Evolutionary conservation across 169 alveolate species (phyloP), one percentile per base, ranked within the genome.

Genomic region (Ichthyophthirius multifiliis): DNA sequence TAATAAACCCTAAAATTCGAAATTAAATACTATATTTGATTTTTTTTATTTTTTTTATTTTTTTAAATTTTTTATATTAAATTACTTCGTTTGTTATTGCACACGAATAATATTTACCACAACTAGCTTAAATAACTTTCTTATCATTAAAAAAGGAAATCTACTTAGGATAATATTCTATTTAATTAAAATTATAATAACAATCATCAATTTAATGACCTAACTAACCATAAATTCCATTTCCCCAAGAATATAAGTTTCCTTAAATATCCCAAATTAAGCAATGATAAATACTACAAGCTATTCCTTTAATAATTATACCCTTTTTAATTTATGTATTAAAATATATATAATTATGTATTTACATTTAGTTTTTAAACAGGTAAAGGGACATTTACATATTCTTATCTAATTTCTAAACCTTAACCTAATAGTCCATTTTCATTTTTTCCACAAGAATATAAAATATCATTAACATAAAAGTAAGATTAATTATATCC

Each of bases 201-300:
- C n/a, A n/a, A n/a, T n/a, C n/a, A n/a, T 77, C 76, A 44, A 47
- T 48, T 12, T 75, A 75, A 39, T 44, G 75, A 15, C 86, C 90
- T 20, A 84, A 37, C 35, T 76, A 65, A 15, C 86, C 84, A 20
- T 27, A 30, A 5, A 16, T n/a, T 15, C 90, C 90, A 20, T 43
- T 65, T 2, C 90, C 90, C 90, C 90, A 84, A 0, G 83, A 67
- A 27, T 76, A 84, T 6, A 84, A 10, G 0, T 84, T 67, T n/a
- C 90, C 90, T 4, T 84, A 37, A n/a, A 67, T 39, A 43, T 75
- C 43, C 27, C 79, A 44, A 2, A 81, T 86, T 41, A 76, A 41
- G 1, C 83, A 67, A 64, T 84, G 90, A 62, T 41, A 39, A 23
- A 45, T 9, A 7, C 85, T 84, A 31, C 80, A 67, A 9, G 74